Conservation (phyloP, 345 rosid species). For the Erodium maritimum region DNA sequence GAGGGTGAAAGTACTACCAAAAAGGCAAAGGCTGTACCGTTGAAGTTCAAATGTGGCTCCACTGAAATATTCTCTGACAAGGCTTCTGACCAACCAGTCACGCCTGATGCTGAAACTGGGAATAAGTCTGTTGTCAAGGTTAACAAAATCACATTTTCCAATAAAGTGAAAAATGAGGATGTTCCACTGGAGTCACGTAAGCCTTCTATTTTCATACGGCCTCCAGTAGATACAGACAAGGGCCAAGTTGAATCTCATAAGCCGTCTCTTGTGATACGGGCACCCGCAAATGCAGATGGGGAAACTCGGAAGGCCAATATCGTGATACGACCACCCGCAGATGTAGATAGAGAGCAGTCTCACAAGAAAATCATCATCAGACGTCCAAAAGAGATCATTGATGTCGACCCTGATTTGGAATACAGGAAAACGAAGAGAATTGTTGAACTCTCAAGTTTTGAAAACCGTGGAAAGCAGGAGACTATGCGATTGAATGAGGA, state of each 20-base stretch:
- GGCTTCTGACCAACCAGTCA: conserved; percentile 35
- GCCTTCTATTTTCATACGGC: conserved; percentile 45
- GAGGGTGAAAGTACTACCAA: conserved; percentile 43
- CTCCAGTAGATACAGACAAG: conserved; percentile 45
- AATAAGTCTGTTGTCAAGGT: conserved; percentile 39
- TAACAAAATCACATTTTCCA: conserved; percentile 62
- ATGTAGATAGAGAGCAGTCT: conserved; percentile 47
- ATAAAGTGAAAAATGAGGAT: conserved; percentile 50
- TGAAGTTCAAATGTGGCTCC: conserved; percentile 65
- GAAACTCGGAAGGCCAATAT: conserved; percentile 61
- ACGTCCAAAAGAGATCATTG: conserved; percentile 61
- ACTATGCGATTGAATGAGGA: conserved; percentile 27
- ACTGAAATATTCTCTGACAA: conserved; percentile 44
- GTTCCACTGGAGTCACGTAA: conserved; percentile 41
- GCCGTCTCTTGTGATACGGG: conserved; percentile 43
- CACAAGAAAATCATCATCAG: conserved; percentile 71
- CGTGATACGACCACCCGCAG: conserved; percentile 73
- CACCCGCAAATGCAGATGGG: conserved; percentile 43
- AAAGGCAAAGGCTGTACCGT: conserved; percentile 47
- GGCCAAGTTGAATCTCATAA: conserved; percentile 44
- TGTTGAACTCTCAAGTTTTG: conserved; percentile 62
- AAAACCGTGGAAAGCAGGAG: conserved; percentile 34
- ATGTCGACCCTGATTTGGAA: conserved; percentile 57
- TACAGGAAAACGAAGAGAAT: conserved; percentile 70
- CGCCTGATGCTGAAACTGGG: conserved; percentile 42